phyloP scores from a whole-genome alignment of 108 stramenopile species.

The Bacterosira constricta region DNA sequence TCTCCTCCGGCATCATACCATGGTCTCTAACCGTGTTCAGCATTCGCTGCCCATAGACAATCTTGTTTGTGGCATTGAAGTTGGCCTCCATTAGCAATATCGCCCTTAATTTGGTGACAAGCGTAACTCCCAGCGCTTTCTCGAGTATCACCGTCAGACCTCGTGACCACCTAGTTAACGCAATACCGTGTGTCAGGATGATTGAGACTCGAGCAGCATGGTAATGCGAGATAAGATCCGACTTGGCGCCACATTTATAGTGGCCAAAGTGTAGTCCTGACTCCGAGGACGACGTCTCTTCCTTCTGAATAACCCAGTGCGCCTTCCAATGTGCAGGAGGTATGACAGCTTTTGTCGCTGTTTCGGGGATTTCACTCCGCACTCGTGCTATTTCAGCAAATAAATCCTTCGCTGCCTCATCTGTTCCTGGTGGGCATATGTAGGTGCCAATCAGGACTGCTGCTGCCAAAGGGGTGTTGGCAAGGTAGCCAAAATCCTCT shows the following conservation, averaged over 20 bases:
- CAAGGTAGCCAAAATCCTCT: background rate
- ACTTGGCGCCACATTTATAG: background rate
- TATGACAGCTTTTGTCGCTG: background rate
- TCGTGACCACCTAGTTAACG: background rate
- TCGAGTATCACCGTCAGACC: background rate
- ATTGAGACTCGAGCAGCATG: background rate
- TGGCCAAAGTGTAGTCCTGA: background rate
- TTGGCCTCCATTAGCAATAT: constrained; percentile 7
- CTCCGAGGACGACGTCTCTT: background rate
- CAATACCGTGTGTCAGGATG: background rate
- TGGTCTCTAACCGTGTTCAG: background rate
- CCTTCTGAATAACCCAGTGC: background rate
- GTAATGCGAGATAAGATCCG: background rate
- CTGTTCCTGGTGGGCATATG: background rate
- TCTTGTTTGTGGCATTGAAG: no score
- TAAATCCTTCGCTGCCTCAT: background rate
- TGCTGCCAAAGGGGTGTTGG: background rate
- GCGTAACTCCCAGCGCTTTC: background rate
- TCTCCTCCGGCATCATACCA: constrained; percentile 4
- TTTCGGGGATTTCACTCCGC: background rate
- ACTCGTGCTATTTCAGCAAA: background rate
- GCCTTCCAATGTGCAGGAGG: background rate
- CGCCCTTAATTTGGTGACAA: background rate
- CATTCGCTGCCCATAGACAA: background rate
- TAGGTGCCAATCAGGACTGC: background rate